Percentiles rank a stretch among this genome's conserved stretches.
Conservation (phyloP, 371 early-diverging fungal genomes). For the Mucor indicus region DNA sequence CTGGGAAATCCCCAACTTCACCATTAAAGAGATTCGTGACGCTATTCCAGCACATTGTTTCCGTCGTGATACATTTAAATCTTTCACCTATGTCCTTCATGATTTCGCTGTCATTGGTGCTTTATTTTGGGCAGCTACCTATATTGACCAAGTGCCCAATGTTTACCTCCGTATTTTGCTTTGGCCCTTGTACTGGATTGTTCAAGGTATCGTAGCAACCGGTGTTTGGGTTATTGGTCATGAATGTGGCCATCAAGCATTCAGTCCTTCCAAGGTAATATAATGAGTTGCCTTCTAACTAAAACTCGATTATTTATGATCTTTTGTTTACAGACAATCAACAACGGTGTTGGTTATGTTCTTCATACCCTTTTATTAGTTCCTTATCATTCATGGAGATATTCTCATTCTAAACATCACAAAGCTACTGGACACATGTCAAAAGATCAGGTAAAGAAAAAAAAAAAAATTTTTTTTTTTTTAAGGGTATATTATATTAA, state of each 20-base stretch:
- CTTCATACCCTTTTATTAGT: slow-evolving; percentile 83
- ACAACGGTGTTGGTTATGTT: slow-evolving; percentile 79
- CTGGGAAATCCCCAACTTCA: slow-evolving; percentile 68
- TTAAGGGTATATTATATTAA: too few species aligned
- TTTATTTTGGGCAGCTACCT: slow-evolving; percentile 62
- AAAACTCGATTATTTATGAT: too few species aligned
- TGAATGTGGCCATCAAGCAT: slow-evolving; percentile 85
- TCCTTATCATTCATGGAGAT: slow-evolving; percentile 80
- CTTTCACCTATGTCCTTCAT: slow-evolving; percentile 66
- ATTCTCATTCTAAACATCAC: slow-evolving; percentile 81
- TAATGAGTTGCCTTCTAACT: too few species aligned
- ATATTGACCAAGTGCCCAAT: slow-evolving; percentile 59
- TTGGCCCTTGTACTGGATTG: slow-evolving; percentile 79
- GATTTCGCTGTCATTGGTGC: slow-evolving; percentile 63
- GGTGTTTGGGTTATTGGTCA: slow-evolving; percentile 91
- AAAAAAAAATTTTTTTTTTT: too few species aligned
- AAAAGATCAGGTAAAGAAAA: slow-evolving; percentile 73
- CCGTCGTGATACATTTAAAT: slow-evolving; percentile 69
- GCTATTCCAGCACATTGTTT: slow-evolving; percentile 86
- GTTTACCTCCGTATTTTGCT: slow-evolving; percentile 45
- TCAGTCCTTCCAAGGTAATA: slow-evolving; percentile 72
- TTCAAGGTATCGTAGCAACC: slow-evolving; percentile 78
- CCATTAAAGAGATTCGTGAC: slow-evolving; percentile 85
- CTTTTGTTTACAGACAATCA: too few species aligned
- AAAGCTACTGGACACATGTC: slow-evolving; percentile 78